Conservation (phyloP, 2,329 filamentous ascomycete genomes). For the Phoma sp. region DNA sequence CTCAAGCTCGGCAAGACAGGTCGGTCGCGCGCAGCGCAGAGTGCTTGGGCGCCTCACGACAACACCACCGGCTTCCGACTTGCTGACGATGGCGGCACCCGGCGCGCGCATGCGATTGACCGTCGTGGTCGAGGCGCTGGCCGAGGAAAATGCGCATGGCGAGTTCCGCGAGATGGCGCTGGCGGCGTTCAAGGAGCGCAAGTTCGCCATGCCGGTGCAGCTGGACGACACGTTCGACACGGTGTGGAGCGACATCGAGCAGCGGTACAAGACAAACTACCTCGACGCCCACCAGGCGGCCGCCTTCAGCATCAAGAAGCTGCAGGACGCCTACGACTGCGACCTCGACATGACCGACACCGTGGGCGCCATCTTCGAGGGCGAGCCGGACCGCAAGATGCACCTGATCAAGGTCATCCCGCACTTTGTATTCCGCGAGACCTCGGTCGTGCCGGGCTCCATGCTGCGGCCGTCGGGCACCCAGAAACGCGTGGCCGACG, state of each 20-base stretch:
- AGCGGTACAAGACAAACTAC: conserved; percentile 47
- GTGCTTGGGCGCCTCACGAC: background rate
- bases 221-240: conserved; percentile 38
- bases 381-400: conserved; percentile 33
- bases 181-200: conserved; percentile 41
- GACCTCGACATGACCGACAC: conserved; percentile 48
- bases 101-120: conserved; percentile 38
- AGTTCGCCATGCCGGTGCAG: conserved; percentile 44
- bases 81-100: conserved; percentile 17
- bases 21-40: conserved; percentile 1
- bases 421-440: conserved; percentile 37
- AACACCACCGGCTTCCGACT: background rate
- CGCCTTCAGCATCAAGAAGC: conserved; percentile 45
- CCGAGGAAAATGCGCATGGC: conserved; percentile 32
- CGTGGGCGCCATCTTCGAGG: conserved; percentile 44
- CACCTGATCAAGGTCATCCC: conserved; percentile 43
- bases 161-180: conserved; percentile 24
- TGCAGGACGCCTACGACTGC: conserved; percentile 46
- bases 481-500: conserved; percentile 33
- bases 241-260: conserved; percentile 42
- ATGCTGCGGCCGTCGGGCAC: conserved; percentile 35
- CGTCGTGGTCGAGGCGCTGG: conserved; percentile 38
- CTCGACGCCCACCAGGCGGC: conserved; percentile 21
- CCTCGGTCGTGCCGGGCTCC: conserved; percentile 42
- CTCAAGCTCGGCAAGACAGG: background rate